phyloP scores from a whole-genome alignment of 495 filamentous ascomycete genomes.

The Trichoderma orchidacearum region DNA sequence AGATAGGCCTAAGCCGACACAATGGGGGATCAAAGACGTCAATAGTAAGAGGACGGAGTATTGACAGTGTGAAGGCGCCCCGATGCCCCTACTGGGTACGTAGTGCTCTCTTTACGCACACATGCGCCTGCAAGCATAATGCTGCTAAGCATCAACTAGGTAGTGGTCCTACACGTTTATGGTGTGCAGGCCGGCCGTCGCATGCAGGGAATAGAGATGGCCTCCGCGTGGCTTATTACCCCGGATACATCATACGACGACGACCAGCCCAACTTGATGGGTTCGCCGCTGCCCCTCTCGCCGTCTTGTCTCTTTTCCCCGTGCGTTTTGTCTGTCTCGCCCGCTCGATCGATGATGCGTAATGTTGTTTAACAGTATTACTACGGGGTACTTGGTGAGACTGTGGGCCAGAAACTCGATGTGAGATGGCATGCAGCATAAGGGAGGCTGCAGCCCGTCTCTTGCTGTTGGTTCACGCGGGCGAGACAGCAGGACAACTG shows the following conservation, averaged over 20 bases:
- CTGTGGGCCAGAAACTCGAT: background rate
- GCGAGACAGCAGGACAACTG: background rate
- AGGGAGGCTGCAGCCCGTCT: background rate
- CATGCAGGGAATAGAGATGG: background rate
- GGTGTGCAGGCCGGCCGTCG: background rate
- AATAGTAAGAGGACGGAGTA: no score
- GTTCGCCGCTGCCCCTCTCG: background rate
- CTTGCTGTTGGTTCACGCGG: background rate
- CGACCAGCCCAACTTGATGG: background rate
- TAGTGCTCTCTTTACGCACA: no score
- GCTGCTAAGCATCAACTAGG: background rate
- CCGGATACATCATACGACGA: background rate
- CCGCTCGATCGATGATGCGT: background rate
- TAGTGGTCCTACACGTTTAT: background rate
- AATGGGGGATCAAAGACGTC: no score
- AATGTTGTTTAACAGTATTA: background rate
- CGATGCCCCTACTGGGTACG: no score
- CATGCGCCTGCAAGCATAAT: no score
- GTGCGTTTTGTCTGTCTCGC: no score
- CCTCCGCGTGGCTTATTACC: conserved; percentile 1
- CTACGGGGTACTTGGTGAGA: no score
- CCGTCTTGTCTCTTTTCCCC: background rate
- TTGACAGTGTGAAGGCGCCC: no score
- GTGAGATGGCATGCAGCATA: background rate
- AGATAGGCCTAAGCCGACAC: no score